phyloP scores from a whole-genome alignment of 306 rosid species.

The Corylus americana region DNA sequence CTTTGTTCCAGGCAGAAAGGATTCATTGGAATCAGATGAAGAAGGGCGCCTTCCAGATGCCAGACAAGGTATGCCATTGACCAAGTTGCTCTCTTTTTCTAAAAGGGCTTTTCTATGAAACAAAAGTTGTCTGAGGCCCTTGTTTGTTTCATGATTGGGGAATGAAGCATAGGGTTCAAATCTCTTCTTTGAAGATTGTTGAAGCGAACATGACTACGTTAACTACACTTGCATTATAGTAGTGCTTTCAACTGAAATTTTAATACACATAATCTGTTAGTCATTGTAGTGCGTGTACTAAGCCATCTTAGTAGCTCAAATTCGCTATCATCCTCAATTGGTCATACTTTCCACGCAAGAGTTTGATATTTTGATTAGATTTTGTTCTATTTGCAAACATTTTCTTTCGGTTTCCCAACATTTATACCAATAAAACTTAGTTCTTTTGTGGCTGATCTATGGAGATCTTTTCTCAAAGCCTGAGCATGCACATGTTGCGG shows the following conservation, averaged over 20 bases:
- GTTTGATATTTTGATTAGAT: too few species aligned
- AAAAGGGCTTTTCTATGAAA: not conserved
- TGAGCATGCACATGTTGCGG: not conserved
- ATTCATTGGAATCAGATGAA: constrained; percentile 47
- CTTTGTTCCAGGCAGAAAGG: constrained; percentile 88
- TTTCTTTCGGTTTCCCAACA: too few species aligned
- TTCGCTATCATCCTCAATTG: too few species aligned
- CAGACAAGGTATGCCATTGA: constrained; percentile 48
- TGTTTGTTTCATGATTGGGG: not conserved
- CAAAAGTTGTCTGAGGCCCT: not conserved
- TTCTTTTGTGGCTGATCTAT: not conserved
- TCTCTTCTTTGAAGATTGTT: not conserved
- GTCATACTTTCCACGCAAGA: too few species aligned
- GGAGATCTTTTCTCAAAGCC: not conserved
- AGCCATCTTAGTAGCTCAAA: too few species aligned
- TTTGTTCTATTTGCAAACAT: too few species aligned
- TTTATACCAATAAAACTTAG: too few species aligned
- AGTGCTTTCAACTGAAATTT: not conserved
- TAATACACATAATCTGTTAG: too few species aligned
- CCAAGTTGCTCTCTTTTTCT: not conserved
- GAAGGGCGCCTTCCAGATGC: constrained; percentile 95
- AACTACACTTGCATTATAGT: too few species aligned
- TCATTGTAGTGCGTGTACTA: too few species aligned
- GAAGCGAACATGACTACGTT: not conserved
- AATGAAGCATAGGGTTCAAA: not conserved